Evolutionary conservation across 257 asterid genomes (phyloP), one percentile per base, ranked within the genome.

Genomic region (Gentiana dahurica): DNA sequence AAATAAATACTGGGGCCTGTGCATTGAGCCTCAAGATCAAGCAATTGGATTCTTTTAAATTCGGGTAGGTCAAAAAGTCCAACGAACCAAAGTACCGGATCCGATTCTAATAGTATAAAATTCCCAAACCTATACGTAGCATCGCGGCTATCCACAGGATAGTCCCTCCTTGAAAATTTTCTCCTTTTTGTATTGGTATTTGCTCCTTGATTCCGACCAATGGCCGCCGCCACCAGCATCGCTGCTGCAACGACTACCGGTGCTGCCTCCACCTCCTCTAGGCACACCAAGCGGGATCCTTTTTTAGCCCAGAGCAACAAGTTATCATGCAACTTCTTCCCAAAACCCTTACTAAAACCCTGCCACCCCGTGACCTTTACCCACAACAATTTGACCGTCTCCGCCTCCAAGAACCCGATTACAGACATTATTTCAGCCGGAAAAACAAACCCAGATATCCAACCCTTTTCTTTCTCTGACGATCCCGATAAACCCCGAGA

Each of bases 401-500:
- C 74, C n/a, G 41, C 65, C n/a, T 65, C 93, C 15, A 73, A 71
- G 36, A 82, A 81, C 49, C 87, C 93, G 5, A 69, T 78, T 33
- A 65, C 84, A 24, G 81, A 80, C 53, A 35, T 73, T 33, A 9
- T 68, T 3, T 36, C 4, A 51, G 68, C 46, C 46, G 46, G 46
- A 5, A 41, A 41, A 41, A 4, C 1, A 5, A 3, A 2, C 8
- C 46, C 46, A 41, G 8, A 41, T 41, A 41, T 10, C 46, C 46
- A 5, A 41, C 9, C 6, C 9, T 3, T 41, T 41, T 7, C 2
- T 41, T 2, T 2, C 0, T 41, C 46, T 41, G 75, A 64, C 12
- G 75, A 68, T 2, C 82, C 65, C 45, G 96, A 87, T 33, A 85
- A 80, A 53, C 96, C 84, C 9, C 66, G 96, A 15, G 96, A 87